A percentile compares a stretch with the other conserved stretches of the same genome.
Conservation (phyloP, 2,329 filamentous ascomycete species). For the Parafenestella ontariensis region DNA sequence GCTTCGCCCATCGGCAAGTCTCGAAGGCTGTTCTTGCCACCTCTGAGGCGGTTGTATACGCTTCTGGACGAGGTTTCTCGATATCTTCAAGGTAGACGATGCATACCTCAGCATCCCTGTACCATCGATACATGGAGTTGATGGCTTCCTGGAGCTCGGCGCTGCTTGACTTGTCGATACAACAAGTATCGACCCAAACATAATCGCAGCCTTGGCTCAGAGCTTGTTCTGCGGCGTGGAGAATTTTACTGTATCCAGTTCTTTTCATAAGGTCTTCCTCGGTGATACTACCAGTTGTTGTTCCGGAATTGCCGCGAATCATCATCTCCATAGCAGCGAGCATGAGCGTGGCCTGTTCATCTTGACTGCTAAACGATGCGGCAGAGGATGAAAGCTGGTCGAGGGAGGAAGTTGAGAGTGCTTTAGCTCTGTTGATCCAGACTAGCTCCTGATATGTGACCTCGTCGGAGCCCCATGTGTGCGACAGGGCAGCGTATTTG, state of each 20-base stretch:
- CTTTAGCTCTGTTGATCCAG: constrained; percentile 23
- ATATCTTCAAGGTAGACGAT: constrained; percentile 30
- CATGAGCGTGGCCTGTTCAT: constrained; percentile 19
- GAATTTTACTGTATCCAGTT: constrained; percentile 26
- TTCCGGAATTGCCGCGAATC: constrained; percentile 16
- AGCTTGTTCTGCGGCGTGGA: constrained; percentile 20
- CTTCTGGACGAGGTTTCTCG: constrained; percentile 2
- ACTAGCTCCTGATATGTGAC: constrained; percentile 26
- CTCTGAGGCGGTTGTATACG: constrained; percentile 18
- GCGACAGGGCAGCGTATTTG: constrained; percentile 32
- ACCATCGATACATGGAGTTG: constrained; percentile 38
- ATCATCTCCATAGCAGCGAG: constrained; percentile 29
- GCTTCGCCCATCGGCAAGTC: constrained; percentile 30
- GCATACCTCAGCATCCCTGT: constrained; percentile 26
- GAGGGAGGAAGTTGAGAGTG: constrained; percentile 5
- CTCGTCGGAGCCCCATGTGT: constrained; percentile 27
- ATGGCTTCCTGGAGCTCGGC: constrained; percentile 34
- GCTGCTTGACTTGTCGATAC: constrained; percentile 32
- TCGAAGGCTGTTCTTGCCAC: constrained; percentile 22
- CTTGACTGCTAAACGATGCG: constrained; percentile 6
- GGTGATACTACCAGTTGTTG: constrained; percentile 6
- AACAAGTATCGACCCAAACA: constrained; percentile 37
- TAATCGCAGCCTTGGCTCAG: constrained; percentile 16
- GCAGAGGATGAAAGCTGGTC: constrained; percentile 2
- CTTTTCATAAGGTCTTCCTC: constrained; percentile 24